Percentiles rank a stretch among this genome's conserved stretches.
Conservation (phyloP, 805 yeast genomes). For the Pichia deserticola region DNA sequence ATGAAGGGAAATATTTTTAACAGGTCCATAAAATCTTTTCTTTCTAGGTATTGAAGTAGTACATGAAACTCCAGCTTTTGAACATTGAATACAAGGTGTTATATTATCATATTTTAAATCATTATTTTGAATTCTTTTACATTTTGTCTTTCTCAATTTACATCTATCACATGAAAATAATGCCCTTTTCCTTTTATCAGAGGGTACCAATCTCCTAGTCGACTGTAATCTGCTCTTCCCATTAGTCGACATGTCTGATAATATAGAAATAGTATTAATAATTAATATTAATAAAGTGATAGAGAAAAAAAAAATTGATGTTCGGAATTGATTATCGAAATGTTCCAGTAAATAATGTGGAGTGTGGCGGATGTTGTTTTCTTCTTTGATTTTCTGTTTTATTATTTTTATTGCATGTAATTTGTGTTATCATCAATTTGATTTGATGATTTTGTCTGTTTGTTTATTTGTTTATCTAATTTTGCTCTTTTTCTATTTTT, state of each 20-base stretch:
- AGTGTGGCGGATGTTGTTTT: too few relatives aligned
- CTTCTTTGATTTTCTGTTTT: too few relatives aligned
- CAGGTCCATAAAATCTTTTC: slow-evolving; percentile 34
- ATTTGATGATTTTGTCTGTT: too few relatives aligned
- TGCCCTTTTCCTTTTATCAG: slow-evolving; percentile 34
- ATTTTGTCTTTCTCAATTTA: slow-evolving; percentile 36
- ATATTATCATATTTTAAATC: slow-evolving; percentile 30
- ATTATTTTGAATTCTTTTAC: slow-evolving; percentile 30
- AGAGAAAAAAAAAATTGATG: too few relatives aligned
- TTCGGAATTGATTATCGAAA: too few relatives aligned
- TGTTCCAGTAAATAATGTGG: too few relatives aligned
- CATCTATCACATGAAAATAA: slow-evolving; percentile 41
- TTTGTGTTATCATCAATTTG: too few relatives aligned
- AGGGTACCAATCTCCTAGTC: slow-evolving; percentile 31
- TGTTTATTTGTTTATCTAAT: too few relatives aligned
- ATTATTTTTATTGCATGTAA: too few relatives aligned
- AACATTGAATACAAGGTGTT: slow-evolving; percentile 35
- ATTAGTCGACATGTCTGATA: neutral
- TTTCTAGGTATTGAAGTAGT: slow-evolving; percentile 36
- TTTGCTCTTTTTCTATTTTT: too few relatives aligned
- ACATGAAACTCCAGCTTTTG: slow-evolving; percentile 32
- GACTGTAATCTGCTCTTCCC: slow-evolving; percentile 13
- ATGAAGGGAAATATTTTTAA: slow-evolving; percentile 37
- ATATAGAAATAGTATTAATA: too few relatives aligned
- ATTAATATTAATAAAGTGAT: too few relatives aligned